Evolutionary conservation across 2,329 filamentous ascomycete genomes (phyloP).

Genomic region (Claviceps maximensis): DNA sequence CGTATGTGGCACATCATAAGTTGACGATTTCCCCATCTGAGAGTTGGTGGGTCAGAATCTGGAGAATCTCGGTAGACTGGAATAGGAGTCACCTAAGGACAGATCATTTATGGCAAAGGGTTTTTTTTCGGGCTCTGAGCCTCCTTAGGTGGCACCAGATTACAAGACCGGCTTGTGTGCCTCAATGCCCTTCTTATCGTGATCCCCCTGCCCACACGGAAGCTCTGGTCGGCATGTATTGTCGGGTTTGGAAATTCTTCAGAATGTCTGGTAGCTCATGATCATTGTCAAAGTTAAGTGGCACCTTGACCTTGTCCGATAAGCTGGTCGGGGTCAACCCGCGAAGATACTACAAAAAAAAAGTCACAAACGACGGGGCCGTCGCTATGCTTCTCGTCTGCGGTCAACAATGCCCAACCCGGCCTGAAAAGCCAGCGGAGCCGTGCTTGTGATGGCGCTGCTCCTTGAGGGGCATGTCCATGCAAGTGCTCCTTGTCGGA

Average conservation of each 20-base stretch:
- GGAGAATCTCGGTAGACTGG: too few species aligned
- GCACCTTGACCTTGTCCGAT: slow-evolving; percentile 18
- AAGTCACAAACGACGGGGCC: slow-evolving; percentile 26
- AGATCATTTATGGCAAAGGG: neutral
- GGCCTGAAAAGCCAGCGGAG: slow-evolving; percentile 17
- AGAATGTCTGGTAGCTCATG: too few species aligned
- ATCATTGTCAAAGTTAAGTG: slow-evolving; percentile 21
- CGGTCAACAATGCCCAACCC: slow-evolving; percentile 27
- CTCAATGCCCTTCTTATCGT: slow-evolving; percentile 13
- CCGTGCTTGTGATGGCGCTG: slow-evolving; percentile 20
- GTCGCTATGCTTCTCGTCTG: slow-evolving; percentile 28
- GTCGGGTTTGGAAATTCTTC: slow-evolving; percentile 4
- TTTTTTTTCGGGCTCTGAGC: neutral
- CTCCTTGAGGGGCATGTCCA: slow-evolving; percentile 8
- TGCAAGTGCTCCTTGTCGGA: neutral
- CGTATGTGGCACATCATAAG: too few species aligned
- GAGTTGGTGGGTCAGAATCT: too few species aligned
- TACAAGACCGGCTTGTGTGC: slow-evolving; percentile 28
- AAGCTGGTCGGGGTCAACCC: slow-evolving; percentile 35
- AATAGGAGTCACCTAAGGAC: neutral
- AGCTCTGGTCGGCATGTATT: slow-evolving; percentile 14
- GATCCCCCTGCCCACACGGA: slow-evolving; percentile 16
- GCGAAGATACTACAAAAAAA: slow-evolving; percentile 34
- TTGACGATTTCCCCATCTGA: too few species aligned
- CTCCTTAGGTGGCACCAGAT: neutral